phyloP scores from a whole-genome alignment of 148 eudicot species.

The Agrostemma githago region DNA sequence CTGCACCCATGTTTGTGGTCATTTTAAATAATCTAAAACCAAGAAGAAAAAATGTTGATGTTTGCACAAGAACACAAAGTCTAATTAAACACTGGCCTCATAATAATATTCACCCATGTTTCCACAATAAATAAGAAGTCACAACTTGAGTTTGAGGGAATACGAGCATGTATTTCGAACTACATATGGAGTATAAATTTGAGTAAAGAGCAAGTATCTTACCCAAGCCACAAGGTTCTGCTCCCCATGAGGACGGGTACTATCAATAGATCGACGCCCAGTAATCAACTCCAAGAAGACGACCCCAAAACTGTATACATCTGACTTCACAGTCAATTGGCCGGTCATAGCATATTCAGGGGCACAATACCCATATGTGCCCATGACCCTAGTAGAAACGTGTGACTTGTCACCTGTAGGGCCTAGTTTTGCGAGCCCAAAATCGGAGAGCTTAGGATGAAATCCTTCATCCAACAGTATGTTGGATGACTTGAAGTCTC shows the following conservation, averaged over 20 bases:
- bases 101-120: neutral
- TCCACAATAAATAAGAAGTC: neutral
- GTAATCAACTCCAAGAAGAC: constrained; percentile 86
- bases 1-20: constrained; percentile 35
- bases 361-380: constrained; percentile 88
- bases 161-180: neutral
- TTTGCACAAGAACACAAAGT: neutral
- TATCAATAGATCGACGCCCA: constrained; percentile 79
- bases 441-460: constrained; percentile 80
- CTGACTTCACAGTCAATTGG: constrained; percentile 82
- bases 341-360: constrained; percentile 97
- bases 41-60: neutral
- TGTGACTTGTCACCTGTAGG: constrained; percentile 94
- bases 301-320: constrained; percentile 87
- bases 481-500: constrained; percentile 90
- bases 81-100: neutral
- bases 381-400: constrained; percentile 90
- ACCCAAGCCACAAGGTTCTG: constrained; percentile 93
- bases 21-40: neutral
- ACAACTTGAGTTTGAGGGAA: neutral
- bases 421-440: constrained; percentile 86
- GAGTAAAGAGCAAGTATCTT: constrained; percentile 21
- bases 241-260: constrained; percentile 59
- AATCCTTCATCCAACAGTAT: constrained; percentile 64
- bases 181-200: neutral